These are phyloP conservation scores for Aristolochia californica DNA, from an alignment of 164 flowering plant genomes.

Conservation along the genomic window DNA sequence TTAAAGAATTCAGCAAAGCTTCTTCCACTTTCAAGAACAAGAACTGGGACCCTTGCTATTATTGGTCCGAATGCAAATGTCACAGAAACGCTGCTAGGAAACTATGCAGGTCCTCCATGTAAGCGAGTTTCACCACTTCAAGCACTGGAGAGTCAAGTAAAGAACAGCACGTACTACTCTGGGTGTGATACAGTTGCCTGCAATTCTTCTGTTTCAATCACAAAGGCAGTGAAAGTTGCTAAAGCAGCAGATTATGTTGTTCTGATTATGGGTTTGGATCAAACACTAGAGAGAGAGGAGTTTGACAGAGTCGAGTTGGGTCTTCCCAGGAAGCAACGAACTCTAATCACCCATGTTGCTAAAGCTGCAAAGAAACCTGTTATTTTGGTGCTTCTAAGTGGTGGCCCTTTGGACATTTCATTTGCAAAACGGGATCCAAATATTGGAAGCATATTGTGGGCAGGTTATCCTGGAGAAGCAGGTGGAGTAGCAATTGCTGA, in stretches of 20 bases:
- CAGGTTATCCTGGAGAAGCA: slow-evolving; percentile 85
- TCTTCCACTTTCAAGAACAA: slow-evolving; percentile 45
- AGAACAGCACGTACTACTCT: slow-evolving; percentile 16
- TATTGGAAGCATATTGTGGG: slow-evolving; percentile 72
- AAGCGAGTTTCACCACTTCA: slow-evolving; percentile 31
- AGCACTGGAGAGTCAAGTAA: slow-evolving; percentile 36
- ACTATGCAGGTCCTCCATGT: slow-evolving; percentile 66
- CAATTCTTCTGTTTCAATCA: slow-evolving; percentile 20
- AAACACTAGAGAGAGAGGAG: slow-evolving; percentile 51
- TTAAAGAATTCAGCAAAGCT: slow-evolving; percentile 43
- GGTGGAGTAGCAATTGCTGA: slow-evolving; percentile 77
- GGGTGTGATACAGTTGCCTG: slow-evolving; percentile 58
- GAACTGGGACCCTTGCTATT: slow-evolving; percentile 34
- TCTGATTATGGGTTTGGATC: slow-evolving; percentile 75
- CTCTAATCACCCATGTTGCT: slow-evolving; percentile 42
- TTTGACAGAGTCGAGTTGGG: slow-evolving; percentile 40
- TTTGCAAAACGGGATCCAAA: slow-evolving; percentile 50
- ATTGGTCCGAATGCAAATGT: slow-evolving; percentile 74
- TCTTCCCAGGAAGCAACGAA: slow-evolving; percentile 65
- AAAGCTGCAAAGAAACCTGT: slow-evolving; percentile 55
- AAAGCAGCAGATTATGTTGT: slow-evolving; percentile 47
- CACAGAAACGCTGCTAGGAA: slow-evolving; percentile 41
- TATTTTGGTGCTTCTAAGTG: slow-evolving; percentile 54
- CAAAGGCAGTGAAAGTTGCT: slow-evolving; percentile 46
- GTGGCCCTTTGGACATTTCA: slow-evolving; percentile 73